phyloP scores from a whole-genome alignment of 176 grass and related monocot genomes.

The Raddia distichophylla region DNA sequence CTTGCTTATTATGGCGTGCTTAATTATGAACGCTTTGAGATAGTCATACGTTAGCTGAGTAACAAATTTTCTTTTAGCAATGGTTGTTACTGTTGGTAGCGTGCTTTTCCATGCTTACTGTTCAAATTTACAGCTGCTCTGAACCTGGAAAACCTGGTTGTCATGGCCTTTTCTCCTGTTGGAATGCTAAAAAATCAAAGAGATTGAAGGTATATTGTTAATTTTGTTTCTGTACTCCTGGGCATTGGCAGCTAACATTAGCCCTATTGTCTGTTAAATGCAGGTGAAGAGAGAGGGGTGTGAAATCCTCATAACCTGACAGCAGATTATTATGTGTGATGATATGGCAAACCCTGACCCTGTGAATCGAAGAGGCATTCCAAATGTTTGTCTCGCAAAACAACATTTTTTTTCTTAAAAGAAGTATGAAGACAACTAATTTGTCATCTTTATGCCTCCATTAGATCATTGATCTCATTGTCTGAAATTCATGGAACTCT shows the following conservation, averaged over 20 bases:
- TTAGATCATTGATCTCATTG: neutral
- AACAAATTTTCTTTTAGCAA: neutral
- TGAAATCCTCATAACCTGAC: conserved; percentile 33
- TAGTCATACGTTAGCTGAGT: neutral
- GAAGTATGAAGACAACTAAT: neutral
- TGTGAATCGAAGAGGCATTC: neutral
- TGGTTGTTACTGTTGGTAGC: conserved; percentile 26
- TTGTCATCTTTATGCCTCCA: neutral
- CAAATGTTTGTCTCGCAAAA: neutral
- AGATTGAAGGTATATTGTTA: conserved; percentile 51
- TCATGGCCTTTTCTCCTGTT: conserved; percentile 69
- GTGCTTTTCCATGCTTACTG: neutral
- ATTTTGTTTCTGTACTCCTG: conserved; percentile 22
- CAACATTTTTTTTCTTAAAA: neutral
- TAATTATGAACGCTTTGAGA: neutral
- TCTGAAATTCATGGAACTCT: neutral
- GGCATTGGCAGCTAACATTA: neutral
- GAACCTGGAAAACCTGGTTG: conserved; percentile 61
- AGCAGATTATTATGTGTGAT: neutral
- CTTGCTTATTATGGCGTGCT: neutral
- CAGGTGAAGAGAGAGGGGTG: conserved; percentile 55
- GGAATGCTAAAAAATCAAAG: conserved; percentile 54
- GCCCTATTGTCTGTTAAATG: conserved; percentile 10
- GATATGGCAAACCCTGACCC: neutral
- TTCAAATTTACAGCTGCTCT: conserved; percentile 59